Conservation (phyloP, 345 rosid genomes). For the Sapria himalayana region DNA sequence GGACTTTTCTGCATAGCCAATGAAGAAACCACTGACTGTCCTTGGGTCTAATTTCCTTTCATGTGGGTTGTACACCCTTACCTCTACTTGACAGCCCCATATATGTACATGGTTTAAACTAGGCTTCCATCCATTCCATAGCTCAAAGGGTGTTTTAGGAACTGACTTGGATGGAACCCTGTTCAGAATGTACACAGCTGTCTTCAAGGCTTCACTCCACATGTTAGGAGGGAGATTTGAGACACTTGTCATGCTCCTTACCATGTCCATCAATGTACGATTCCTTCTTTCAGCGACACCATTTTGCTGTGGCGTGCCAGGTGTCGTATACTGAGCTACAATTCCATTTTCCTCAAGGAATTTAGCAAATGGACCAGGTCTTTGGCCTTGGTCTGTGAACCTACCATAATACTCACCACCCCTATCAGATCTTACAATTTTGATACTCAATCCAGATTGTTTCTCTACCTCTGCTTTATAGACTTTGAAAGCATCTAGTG, state of each 20-base stretch:
- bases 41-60: too few relatives aligned
- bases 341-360: slow-evolving; percentile 3
- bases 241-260: slow-evolving; percentile 3
- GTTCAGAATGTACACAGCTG: slow-evolving; percentile 1
- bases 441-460: not conserved
- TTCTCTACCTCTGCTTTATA: slow-evolving; percentile 3
- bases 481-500: not conserved
- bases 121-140: slow-evolving; percentile 7
- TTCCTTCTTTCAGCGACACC: slow-evolving; percentile 5
- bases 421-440: not conserved
- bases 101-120: slow-evolving; percentile 1
- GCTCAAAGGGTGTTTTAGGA: slow-evolving; percentile 5
- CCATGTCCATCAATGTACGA: slow-evolving; percentile 2
- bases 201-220: slow-evolving; percentile 7
- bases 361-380: slow-evolving; percentile 4
- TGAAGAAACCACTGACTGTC: too few relatives aligned
- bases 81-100: slow-evolving; percentile 1
- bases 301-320: slow-evolving; percentile 1
- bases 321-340: slow-evolving; percentile 2
- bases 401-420: slow-evolving; percentile 5
- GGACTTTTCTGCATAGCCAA: too few relatives aligned
- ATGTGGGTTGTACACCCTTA: not conserved
- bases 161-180: slow-evolving; percentile 1
- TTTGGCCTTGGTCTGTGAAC: not conserved
- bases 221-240: not conserved